phyloP scores from a whole-genome alignment of 2,329 filamentous ascomycete species.

The Sarocladiaceae sp. region DNA sequence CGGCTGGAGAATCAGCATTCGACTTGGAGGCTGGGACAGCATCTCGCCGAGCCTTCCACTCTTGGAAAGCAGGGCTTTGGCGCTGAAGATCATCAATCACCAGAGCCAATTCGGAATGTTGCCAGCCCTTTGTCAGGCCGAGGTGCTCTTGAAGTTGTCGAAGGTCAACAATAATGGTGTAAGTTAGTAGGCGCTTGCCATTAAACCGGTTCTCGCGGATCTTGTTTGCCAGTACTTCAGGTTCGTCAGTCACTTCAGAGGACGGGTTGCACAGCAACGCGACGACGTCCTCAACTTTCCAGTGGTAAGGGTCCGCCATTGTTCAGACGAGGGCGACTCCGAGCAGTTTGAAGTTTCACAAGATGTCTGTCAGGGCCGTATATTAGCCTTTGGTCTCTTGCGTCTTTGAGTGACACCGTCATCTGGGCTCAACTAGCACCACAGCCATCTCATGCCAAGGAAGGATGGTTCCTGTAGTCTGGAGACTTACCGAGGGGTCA shows the following conservation, averaged over 20 bases:
- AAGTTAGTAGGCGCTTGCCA: conserved; percentile 59
- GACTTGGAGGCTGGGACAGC: background rate
- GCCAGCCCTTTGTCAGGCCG: conserved; percentile 51
- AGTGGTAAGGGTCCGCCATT: conserved; percentile 60
- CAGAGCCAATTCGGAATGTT: conserved; percentile 52
- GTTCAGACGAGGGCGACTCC: background rate
- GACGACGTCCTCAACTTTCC: conserved; percentile 66
- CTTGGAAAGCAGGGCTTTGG: conserved; percentile 44
- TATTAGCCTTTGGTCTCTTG: too few species aligned
- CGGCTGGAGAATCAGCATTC: background rate
- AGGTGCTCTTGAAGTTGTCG: conserved; percentile 49
- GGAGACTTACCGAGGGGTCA: too few species aligned
- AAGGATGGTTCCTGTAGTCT: too few species aligned
- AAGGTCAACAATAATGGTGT: conserved; percentile 45
- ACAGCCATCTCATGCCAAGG: too few species aligned
- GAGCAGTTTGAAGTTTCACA: too few species aligned
- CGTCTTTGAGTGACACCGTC: too few species aligned
- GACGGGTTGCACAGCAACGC: conserved; percentile 16
- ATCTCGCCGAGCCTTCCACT: background rate
- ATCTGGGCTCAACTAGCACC: too few species aligned
- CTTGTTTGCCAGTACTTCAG: conserved; percentile 43
- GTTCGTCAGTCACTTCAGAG: conserved; percentile 37
- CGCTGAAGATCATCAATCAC: conserved; percentile 54
- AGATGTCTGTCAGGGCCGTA: too few species aligned
- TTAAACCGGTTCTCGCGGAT: conserved; percentile 61